These are phyloP conservation scores for Yarrowia galli DNA, from an alignment of 1,139 yeast genomes.

Conservation along the genomic window DNA sequence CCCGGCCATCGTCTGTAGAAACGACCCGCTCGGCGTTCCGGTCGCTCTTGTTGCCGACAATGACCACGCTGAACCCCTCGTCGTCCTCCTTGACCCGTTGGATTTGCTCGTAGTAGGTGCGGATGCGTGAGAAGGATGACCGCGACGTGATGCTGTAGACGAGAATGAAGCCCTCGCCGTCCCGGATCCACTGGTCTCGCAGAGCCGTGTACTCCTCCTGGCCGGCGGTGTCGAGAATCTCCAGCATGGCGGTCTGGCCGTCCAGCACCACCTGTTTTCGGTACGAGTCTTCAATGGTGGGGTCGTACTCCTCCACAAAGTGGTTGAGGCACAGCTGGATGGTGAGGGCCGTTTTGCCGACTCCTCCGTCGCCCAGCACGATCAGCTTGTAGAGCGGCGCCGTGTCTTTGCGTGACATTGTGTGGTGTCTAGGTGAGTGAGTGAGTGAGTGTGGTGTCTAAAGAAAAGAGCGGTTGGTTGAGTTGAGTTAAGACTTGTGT, in stretches of 20 bases:
- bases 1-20: constrained; percentile 79
- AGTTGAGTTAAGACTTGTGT: too few species aligned
- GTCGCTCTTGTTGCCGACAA: constrained; percentile 61
- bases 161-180: constrained; percentile 89
- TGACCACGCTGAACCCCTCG: constrained; percentile 52
- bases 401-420: constrained; percentile 46
- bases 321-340: constrained; percentile 70
- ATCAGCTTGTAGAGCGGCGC: constrained; percentile 70
- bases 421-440: constrained; percentile 4
- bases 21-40: constrained; percentile 78
- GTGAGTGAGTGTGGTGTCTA: constrained; percentile 15
- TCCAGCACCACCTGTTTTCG: constrained; percentile 91
- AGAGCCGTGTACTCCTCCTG: constrained; percentile 97
- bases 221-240: constrained; percentile 96
- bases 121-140: constrained; percentile 79
- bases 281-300: constrained; percentile 96
- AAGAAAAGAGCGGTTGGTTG: too few species aligned
- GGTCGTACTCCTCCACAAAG: constrained; percentile 95
- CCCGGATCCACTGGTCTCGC: constrained; percentile 91
- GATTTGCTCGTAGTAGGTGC: constrained; percentile 87
- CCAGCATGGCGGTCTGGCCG: constrained; percentile 89
- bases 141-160: constrained; percentile 92
- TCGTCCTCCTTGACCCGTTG: constrained; percentile 82
- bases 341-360: constrained; percentile 94
- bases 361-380: constrained; percentile 98